Evolutionary conservation across 2,329 filamentous ascomycete genomes (phyloP).

Genomic region (Xylariomycetidae sp.): DNA sequence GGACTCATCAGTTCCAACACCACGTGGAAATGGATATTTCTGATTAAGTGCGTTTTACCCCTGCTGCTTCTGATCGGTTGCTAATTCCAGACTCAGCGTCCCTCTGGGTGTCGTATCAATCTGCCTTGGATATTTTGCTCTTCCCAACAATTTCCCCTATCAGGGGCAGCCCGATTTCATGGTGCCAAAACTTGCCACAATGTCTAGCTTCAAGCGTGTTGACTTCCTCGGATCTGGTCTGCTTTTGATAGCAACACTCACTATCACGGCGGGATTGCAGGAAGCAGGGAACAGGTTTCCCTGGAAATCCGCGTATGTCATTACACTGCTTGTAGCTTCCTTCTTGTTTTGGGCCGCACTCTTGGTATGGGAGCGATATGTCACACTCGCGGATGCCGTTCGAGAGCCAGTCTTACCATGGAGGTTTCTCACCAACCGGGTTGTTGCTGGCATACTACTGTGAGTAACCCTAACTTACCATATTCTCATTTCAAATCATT

Average conservation of each 20-base stretch:
- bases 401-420: constrained; percentile 19
- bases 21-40: no score
- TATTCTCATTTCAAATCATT: no score
- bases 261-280: constrained; percentile 7
- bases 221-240: constrained; percentile 4
- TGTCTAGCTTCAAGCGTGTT: not conserved
- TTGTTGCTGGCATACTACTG: constrained; percentile 12
- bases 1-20: no score
- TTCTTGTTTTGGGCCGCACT: constrained; percentile 4
- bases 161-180: no score
- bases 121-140: no score
- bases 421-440: constrained; percentile 14
- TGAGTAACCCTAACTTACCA: no score
- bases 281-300: constrained; percentile 9
- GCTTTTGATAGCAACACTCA: constrained; percentile 1
- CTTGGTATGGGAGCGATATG: constrained; percentile 7
- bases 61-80: no score
- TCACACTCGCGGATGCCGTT: not conserved
- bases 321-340: constrained; percentile 5
- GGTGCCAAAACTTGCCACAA: no score
- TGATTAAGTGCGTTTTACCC: no score
- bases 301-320: constrained; percentile 13
- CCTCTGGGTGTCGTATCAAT: no score
- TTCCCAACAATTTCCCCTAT: no score
- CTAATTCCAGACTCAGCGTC: no score